These are phyloP conservation scores for Lathyrus oleraceus DNA, from an alignment of 306 rosid species.

Conservation along the genomic window DNA sequence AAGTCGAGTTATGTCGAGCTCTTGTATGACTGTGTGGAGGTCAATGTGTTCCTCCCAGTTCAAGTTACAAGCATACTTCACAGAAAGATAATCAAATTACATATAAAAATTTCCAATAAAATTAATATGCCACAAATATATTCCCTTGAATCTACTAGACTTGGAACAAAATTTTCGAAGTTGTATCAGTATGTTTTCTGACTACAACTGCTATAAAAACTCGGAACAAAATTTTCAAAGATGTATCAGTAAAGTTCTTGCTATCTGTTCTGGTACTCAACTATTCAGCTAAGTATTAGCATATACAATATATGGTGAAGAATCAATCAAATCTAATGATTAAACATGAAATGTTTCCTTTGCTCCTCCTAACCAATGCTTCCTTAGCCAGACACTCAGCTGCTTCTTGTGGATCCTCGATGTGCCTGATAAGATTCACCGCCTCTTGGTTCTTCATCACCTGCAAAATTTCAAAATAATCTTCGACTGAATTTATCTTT, in stretches of 20 bases:
- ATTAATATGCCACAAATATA: neutral
- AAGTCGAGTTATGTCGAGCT: neutral
- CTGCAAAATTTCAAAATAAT: conserved; percentile 36
- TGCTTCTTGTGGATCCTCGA: conserved; percentile 79
- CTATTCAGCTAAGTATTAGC: conserved; percentile 1
- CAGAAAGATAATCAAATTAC: neutral
- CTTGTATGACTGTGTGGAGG: neutral
- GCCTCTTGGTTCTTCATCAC: conserved; percentile 90
- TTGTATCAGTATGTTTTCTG: neutral
- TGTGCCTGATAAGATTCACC: conserved; percentile 71
- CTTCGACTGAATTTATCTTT: neutral
- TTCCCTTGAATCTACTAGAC: neutral
- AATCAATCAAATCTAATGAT: conserved; percentile 74
- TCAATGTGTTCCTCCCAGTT: neutral
- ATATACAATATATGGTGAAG: neutral
- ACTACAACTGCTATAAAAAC: neutral
- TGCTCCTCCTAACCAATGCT: conserved; percentile 74
- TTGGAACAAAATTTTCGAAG: neutral
- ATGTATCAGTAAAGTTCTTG: neutral
- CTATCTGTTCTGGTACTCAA: neutral
- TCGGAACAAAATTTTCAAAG: neutral
- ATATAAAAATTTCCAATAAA: neutral
- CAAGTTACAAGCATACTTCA: neutral
- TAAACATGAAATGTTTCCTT: conserved; percentile 69
- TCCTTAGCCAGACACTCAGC: conserved; percentile 84